Evolutionary conservation across 2,329 filamentous ascomycete genomes (phyloP).

Genomic region (Dryadomyces quercivorus): DNA sequence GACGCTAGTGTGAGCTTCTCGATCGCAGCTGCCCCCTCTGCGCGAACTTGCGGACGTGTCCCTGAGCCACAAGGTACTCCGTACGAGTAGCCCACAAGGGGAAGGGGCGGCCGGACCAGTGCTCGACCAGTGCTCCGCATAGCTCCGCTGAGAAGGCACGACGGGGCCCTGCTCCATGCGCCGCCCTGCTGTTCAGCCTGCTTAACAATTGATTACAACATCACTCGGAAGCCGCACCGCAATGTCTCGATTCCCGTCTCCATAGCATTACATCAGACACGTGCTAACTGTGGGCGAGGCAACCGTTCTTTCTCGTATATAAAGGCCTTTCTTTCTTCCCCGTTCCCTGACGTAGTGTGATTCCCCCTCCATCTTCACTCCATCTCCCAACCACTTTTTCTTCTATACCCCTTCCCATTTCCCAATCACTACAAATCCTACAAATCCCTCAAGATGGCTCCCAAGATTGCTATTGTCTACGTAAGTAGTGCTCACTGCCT

Average conservation of each 20-base stretch:
- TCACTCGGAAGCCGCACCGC: background rate
- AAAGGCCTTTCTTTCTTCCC: background rate
- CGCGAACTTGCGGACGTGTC: background rate
- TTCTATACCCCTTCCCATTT: background rate
- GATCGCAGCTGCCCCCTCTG: background rate
- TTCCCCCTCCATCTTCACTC: background rate
- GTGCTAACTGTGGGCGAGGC: background rate
- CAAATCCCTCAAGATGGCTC: conserved; percentile 54
- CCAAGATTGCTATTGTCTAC: conserved; percentile 84
- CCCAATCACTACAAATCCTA: background rate
- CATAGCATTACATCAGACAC: background rate
- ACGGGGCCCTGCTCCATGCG: background rate
- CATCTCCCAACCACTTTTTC: background rate
- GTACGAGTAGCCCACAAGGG: background rate
- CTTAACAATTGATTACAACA: conserved; percentile 3
- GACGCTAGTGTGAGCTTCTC: background rate
- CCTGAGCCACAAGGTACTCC: background rate
- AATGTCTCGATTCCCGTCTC: background rate
- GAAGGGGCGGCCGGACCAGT: background rate
- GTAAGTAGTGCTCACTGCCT: conserved; percentile 37
- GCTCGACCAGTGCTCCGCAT: too few relatives aligned
- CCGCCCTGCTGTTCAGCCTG: background rate
- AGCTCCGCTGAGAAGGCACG: background rate
- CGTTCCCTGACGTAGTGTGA: background rate
- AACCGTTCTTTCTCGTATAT: background rate